A percentile compares a stretch with the other conserved stretches of the same genome.
Evolutionary conservation across 495 filamentous ascomycete genomes (phyloP).

Genomic region (Durotheca rogersii): DNA sequence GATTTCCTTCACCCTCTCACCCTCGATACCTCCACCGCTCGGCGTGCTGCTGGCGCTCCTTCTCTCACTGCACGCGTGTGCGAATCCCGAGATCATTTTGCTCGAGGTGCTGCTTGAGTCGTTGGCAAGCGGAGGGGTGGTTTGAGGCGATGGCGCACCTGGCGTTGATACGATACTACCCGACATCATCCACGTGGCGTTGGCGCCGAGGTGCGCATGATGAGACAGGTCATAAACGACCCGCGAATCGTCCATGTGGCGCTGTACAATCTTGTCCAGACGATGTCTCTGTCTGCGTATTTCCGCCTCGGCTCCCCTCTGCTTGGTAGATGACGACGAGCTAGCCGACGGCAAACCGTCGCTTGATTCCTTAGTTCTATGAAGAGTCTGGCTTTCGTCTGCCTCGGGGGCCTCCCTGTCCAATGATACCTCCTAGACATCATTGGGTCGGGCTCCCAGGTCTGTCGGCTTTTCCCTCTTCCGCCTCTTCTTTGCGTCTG

Average conservation of each 20-base stretch:
- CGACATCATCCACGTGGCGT: conserved; percentile 2
- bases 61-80: too few relatives aligned
- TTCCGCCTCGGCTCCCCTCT: not conserved
- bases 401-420: not conserved
- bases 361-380: not conserved
- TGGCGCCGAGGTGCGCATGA: not conserved
- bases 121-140: too few relatives aligned
- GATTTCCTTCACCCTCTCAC: not conserved
- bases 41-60: too few relatives aligned
- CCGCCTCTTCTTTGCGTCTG: not conserved
- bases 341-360: not conserved
- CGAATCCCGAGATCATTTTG: too few relatives aligned
- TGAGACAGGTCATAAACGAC: conserved; percentile 6
- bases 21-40: not conserved
- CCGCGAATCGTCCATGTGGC: conserved; percentile 2
- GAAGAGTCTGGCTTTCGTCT: not conserved
- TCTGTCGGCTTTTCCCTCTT: not conserved
- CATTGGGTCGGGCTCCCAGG: conserved; percentile 1
- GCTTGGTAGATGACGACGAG: not conserved
- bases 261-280: conserved; percentile 12
- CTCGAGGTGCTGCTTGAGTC: too few relatives aligned
- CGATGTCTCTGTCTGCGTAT: conserved; percentile 4
- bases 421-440: conserved; percentile 22
- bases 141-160: too few relatives aligned
- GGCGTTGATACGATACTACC: conserved; percentile 7